A percentile compares a stretch with the other conserved stretches of the same genome.
phyloP scores from a whole-genome alignment of 176 grass and related monocot genomes.

The Tillandsia leiboldiana region DNA sequence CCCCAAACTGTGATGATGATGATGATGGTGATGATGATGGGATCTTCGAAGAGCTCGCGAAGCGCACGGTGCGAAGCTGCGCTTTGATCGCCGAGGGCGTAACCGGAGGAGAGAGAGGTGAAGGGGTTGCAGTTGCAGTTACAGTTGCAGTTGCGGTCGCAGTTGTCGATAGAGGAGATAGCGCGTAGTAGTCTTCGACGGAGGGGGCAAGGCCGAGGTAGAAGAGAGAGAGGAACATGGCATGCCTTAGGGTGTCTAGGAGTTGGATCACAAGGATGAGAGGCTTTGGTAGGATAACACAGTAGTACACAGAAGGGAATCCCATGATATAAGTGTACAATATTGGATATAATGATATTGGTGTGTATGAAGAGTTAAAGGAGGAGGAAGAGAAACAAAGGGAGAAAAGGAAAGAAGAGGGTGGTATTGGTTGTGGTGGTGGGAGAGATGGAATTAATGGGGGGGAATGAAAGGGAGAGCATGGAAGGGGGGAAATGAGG shows the following conservation, averaged over 20 bases:
- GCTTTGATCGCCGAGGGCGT: conserved; percentile 2
- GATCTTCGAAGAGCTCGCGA: not conserved
- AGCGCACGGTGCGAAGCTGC: not conserved
- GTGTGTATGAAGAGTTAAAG: too few relatives aligned
- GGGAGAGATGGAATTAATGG: not conserved
- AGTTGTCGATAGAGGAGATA: not conserved
- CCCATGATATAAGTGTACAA: conserved; percentile 33
- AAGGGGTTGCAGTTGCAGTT: not conserved
- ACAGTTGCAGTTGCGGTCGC: not conserved
- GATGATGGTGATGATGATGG: not conserved
- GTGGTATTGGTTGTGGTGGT: not conserved
- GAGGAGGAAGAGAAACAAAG: not conserved
- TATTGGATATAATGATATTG: too few relatives aligned
- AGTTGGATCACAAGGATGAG: conserved; percentile 58
- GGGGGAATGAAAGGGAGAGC: conserved; percentile 16
- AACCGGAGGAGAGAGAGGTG: not conserved
- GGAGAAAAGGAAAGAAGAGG: not conserved
- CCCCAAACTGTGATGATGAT: not conserved
- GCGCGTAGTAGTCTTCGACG: conserved; percentile 27
- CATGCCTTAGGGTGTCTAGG: conserved; percentile 39
- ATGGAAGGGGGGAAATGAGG: not conserved
- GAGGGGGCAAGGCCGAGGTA: conserved; percentile 35
- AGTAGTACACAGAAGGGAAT: conserved; percentile 63
- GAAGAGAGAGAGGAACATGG: conserved; percentile 33
- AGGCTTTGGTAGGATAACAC: conserved; percentile 71